Evolutionary conservation across 1,284 basidiomycete species (phyloP).

Genomic region (Mycosarcoma maydis): DNA sequence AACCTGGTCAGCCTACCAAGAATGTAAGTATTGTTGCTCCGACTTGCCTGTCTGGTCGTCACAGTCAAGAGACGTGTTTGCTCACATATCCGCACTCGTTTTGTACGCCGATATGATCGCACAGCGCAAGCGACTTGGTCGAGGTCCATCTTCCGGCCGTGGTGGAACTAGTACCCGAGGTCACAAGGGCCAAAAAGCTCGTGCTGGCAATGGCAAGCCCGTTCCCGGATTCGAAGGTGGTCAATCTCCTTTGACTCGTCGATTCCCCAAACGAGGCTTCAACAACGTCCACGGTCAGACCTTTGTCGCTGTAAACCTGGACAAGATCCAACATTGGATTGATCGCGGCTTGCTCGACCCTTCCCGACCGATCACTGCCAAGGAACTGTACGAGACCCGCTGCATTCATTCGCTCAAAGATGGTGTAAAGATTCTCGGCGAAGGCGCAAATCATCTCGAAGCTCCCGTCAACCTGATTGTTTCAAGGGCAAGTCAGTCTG

Average conservation of each 20-base stretch:
- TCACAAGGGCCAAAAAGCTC: conserved; percentile 94
- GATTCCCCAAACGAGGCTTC: conserved; percentile 93
- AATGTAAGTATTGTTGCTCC: conserved; percentile 16
- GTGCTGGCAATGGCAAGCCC: conserved; percentile 88
- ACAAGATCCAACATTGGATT: conserved; percentile 90
- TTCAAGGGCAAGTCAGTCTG: conserved; percentile 84
- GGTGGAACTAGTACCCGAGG: conserved; percentile 93
- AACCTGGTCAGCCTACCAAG: conserved; percentile 47
- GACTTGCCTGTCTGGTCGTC: too few species aligned
- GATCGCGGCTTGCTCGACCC: conserved; percentile 82
- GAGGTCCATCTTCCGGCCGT: conserved; percentile 87
- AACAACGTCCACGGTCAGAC: conserved; percentile 76
- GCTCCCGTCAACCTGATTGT: conserved; percentile 82
- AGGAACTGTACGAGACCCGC: conserved; percentile 82
- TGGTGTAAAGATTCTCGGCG: conserved; percentile 89
- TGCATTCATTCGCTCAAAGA: conserved; percentile 87
- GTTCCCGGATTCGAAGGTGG: conserved; percentile 87
- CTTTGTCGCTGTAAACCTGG: conserved; percentile 85
- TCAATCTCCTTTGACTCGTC: conserved; percentile 90
- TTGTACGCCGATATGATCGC: background rate
- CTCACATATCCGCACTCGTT: too few species aligned
- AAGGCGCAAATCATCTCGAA: conserved; percentile 77
- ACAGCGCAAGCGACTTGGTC: conserved; percentile 88
- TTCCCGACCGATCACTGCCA: conserved; percentile 85
- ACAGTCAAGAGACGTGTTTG: background rate